Evolutionary conservation across 306 rosid genomes (phyloP).

Genomic region (Gastrolobium bilobum): DNA sequence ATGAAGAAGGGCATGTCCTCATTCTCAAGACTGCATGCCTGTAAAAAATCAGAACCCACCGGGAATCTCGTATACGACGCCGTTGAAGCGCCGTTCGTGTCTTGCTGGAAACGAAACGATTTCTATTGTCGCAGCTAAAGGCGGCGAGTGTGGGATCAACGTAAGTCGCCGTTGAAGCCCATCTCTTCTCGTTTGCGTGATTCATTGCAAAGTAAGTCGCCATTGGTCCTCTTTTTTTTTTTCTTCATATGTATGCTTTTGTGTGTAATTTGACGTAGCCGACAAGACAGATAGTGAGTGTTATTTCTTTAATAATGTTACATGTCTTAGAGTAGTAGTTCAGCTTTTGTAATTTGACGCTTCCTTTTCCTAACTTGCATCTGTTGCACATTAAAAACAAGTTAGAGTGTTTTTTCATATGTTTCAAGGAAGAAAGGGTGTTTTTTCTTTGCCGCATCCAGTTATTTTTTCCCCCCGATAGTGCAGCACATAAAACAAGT

Average conservation of each 20-base stretch:
- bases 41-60: neutral
- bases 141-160: neutral
- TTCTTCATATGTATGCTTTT: neutral
- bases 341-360: too few relatives aligned
- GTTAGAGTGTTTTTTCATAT: too few relatives aligned
- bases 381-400: too few relatives aligned
- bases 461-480: too few relatives aligned
- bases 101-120: neutral
- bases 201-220: conserved; percentile 21
- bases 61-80: neutral
- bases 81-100: neutral
- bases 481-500: too few relatives aligned
- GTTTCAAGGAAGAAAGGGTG: too few relatives aligned
- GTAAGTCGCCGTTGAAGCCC: neutral
- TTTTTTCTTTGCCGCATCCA: too few relatives aligned
- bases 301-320: too few relatives aligned
- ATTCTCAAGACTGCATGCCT: neutral
- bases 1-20: neutral
- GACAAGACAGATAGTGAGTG: too few relatives aligned
- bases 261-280: neutral
- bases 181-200: neutral
- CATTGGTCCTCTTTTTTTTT: neutral
- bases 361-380: too few relatives aligned
- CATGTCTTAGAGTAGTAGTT: too few relatives aligned
- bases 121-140: neutral